Evolutionary conservation across 768 basidiomycete species (phyloP).

Genomic region (Hemileccinum impolitum): DNA sequence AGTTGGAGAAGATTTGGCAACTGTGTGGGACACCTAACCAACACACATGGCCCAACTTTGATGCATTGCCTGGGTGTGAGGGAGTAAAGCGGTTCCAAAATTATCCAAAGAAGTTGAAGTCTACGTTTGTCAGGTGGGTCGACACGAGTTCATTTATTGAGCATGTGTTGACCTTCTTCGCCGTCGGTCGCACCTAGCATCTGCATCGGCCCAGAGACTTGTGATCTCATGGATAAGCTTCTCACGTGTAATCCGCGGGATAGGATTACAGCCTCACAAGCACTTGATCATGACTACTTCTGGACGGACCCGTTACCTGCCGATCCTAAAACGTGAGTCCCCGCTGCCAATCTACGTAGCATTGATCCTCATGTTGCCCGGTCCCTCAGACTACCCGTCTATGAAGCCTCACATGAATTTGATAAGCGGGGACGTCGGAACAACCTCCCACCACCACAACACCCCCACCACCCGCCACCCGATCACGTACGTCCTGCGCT

Average conservation of each 20-base stretch:
- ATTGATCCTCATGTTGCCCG: not conserved
- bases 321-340: slow-evolving; percentile 70
- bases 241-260: slow-evolving; percentile 80
- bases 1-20: slow-evolving; percentile 84
- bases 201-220: slow-evolving; percentile 70
- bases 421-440: slow-evolving; percentile 67
- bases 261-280: slow-evolving; percentile 80
- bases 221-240: slow-evolving; percentile 79
- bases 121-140: slow-evolving; percentile 58
- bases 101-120: slow-evolving; percentile 52
- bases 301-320: slow-evolving; percentile 89
- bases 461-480: slow-evolving; percentile 26
- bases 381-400: slow-evolving; percentile 56
- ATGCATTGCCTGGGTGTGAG: slow-evolving; percentile 73
- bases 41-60: slow-evolving; percentile 76
- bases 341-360: not conserved
- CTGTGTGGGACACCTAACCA: slow-evolving; percentile 88
- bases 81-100: slow-evolving; percentile 64
- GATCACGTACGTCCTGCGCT: slow-evolving; percentile 34
- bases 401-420: slow-evolving; percentile 82
- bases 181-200: slow-evolving; percentile 13
- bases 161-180: slow-evolving; percentile 1
- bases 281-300: slow-evolving; percentile 92
- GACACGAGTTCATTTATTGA: not conserved
- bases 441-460: slow-evolving; percentile 28